Evolutionary conservation across 257 asterid genomes (phyloP).

Genomic region (Plectranthus barbatus): DNA sequence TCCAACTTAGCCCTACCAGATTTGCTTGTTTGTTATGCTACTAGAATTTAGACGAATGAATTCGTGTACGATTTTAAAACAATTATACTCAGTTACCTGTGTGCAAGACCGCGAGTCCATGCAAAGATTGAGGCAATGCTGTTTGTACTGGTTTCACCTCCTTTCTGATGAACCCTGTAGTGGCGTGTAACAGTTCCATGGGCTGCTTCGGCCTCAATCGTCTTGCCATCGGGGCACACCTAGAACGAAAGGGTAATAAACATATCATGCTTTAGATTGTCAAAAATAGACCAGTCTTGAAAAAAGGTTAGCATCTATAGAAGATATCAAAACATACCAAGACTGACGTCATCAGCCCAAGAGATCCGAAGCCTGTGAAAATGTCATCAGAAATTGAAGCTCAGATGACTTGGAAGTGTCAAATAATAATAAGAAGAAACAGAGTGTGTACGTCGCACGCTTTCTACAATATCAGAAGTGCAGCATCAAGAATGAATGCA

Average conservation of each 20-base stretch:
- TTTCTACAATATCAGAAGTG: no score
- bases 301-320: no score
- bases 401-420: not conserved
- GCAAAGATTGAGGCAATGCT: conserved; percentile 99
- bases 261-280: no score
- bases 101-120: conserved; percentile 98
- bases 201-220: conserved; percentile 98
- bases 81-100: conserved; percentile 42
- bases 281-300: no score
- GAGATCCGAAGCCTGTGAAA: conserved; percentile 88
- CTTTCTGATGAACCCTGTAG: conserved; percentile 92
- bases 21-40: not conserved
- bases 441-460: no score
- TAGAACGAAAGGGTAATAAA: no score
- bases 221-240: conserved; percentile 93
- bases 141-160: conserved; percentile 98
- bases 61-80: no score
- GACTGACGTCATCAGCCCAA: conserved; percentile 97
- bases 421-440: not conserved
- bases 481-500: no score
- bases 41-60: no score
- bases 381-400: not conserved
- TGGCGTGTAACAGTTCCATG: conserved; percentile 99
- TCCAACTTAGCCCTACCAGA: conserved; percentile 79
- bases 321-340: conserved; percentile 32